Conservation (phyloP, 441 rosid species). For the Isatis lusitanica region DNA sequence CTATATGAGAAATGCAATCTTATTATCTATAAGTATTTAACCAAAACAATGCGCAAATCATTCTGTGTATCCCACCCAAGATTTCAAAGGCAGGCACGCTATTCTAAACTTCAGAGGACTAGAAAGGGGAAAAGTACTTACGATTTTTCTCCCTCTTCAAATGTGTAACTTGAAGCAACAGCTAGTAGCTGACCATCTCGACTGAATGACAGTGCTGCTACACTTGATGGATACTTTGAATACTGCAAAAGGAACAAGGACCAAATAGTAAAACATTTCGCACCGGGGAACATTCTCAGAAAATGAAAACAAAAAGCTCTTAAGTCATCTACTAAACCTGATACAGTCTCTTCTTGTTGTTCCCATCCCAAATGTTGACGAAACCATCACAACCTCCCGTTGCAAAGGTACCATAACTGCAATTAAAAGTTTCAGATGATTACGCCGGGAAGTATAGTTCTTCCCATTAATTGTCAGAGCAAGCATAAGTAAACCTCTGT, state of each 20-base stretch:
- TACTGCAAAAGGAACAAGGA: conserved; percentile 52
- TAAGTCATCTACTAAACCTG: conserved; percentile 51
- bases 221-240: conserved; percentile 86
- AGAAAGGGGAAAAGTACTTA: conserved; percentile 36
- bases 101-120: background rate
- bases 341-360: conserved; percentile 95
- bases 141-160: conserved; percentile 94
- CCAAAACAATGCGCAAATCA: background rate
- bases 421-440: conserved; percentile 7
- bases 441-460: background rate
- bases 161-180: conserved; percentile 98
- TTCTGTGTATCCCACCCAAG: background rate
- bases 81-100: background rate
- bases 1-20: background rate
- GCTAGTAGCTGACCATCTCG: conserved; percentile 91
- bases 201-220: conserved; percentile 91
- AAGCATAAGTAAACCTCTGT: background rate
- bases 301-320: background rate
- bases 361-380: conserved; percentile 94
- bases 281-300: background rate
- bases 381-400: conserved; percentile 98
- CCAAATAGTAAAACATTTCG: background rate
- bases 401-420: conserved; percentile 96
- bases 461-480: background rate
- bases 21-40: background rate